Conservation (phyloP, 139 green algal genomes). For the Limnomonas spitsbergensis region DNA sequence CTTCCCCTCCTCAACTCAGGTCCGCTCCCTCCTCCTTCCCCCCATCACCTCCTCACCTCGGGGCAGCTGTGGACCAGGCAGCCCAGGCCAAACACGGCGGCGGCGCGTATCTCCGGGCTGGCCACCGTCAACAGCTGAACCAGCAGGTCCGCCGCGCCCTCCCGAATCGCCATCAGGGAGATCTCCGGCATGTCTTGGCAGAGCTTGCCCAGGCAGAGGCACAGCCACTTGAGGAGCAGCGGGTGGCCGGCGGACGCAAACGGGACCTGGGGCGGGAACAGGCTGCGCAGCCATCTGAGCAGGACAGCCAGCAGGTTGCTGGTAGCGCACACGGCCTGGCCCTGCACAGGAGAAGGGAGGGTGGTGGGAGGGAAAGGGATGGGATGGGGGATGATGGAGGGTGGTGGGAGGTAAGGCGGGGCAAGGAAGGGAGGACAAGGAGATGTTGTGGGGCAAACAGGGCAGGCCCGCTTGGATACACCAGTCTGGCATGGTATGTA, state of each 20-base stretch:
- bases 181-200: conserved; percentile 62
- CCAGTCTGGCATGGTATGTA: too few species aligned
- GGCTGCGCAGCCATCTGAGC: conserved; percentile 46
- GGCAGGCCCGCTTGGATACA: too few species aligned
- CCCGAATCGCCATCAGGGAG: conserved; percentile 46
- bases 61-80: conserved; percentile 63
- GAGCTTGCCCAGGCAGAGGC: conserved; percentile 87
- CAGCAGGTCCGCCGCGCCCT: conserved; percentile 53
- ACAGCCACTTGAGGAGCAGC: conserved; percentile 90
- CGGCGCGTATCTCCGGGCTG: conserved; percentile 77
- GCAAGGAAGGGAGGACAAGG: too few species aligned
- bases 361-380: too few species aligned
- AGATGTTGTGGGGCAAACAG: too few species aligned
- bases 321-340: conserved; percentile 49
- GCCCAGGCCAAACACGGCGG: conserved; percentile 81
- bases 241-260: conserved; percentile 28
- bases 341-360: conserved; percentile 27
- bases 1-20: too few species aligned
- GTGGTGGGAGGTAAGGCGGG: too few species aligned
- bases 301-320: conserved; percentile 51
- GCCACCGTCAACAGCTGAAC: conserved; percentile 53
- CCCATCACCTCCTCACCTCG: conserved; percentile 12
- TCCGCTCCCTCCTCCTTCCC: too few species aligned
- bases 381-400: too few species aligned
- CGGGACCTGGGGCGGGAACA: conserved; percentile 38